phyloP scores from a whole-genome alignment of 1,139 yeast species.

The Yamadazyma oceani region DNA sequence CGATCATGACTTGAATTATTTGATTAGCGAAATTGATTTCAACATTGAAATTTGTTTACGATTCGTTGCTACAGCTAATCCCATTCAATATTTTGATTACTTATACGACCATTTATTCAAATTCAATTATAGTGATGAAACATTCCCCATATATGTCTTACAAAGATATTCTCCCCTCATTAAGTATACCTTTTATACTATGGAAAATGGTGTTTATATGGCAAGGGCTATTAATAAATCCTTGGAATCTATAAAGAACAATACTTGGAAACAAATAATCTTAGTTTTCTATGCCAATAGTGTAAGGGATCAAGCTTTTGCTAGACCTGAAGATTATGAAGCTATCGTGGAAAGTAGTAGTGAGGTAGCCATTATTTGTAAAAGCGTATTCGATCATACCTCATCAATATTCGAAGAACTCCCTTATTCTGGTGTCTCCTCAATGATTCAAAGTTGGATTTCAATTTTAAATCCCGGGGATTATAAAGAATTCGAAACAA shows the following conservation, averaged over 20 bases:
- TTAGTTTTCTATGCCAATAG: conserved; percentile 51
- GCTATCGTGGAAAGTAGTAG: conserved; percentile 28
- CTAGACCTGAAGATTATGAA: conserved; percentile 55
- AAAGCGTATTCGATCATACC: conserved; percentile 35
- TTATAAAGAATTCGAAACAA: conserved; percentile 31
- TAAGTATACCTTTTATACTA: conserved; percentile 48
- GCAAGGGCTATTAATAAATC: conserved; percentile 41
- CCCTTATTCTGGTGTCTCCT: conserved; percentile 22
- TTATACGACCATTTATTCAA: conserved; percentile 36
- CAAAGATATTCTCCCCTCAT: conserved; percentile 51
- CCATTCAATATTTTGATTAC: conserved; percentile 46
- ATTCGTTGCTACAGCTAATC: conserved; percentile 57
- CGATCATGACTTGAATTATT: conserved; percentile 2
- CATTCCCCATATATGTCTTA: conserved; percentile 41
- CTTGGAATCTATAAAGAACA: conserved; percentile 44
- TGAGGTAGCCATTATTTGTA: conserved; percentile 26
- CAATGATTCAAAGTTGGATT: conserved; percentile 38
- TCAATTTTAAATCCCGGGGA: conserved; percentile 37
- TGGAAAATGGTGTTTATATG: conserved; percentile 34
- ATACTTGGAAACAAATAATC: conserved; percentile 55
- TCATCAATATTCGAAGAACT: conserved; percentile 33
- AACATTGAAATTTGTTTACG: conserved; percentile 28
- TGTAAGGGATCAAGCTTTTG: conserved; percentile 54
- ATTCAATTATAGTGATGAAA: conserved; percentile 35
- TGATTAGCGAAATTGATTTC: conserved; percentile 14